Evolutionary conservation across 768 basidiomycete species (phyloP).

Genomic region (Termitomyces sp.): DNA sequence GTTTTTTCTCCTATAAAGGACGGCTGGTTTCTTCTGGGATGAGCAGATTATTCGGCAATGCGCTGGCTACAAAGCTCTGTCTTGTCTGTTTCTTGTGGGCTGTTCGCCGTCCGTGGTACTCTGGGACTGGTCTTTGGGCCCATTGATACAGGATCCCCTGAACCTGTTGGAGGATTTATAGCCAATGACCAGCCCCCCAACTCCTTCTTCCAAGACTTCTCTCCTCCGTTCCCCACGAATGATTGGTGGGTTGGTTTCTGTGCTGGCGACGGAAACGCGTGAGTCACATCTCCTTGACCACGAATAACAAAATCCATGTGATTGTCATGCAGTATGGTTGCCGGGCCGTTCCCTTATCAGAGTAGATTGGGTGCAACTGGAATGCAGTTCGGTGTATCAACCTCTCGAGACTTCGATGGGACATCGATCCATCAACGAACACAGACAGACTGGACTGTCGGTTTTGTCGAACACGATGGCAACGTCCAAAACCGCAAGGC

Average conservation of each 20-base stretch:
- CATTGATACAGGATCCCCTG: slow-evolving; percentile 21
- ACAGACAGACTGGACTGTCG: slow-evolving; percentile 29
- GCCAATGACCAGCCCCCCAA: slow-evolving; percentile 25
- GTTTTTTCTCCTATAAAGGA: slow-evolving; percentile 13
- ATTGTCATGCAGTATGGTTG: slow-evolving; percentile 19
- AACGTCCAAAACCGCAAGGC: slow-evolving; percentile 28
- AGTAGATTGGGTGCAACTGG: slow-evolving; percentile 21
- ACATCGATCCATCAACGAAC: slow-evolving; percentile 27
- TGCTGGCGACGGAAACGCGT: slow-evolving; percentile 22
- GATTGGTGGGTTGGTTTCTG: slow-evolving; percentile 33
- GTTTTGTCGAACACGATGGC: slow-evolving; percentile 29
- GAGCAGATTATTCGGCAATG: slow-evolving; percentile 9
- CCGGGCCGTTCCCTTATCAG: slow-evolving; percentile 31
- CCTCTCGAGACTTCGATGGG: slow-evolving; percentile 27
- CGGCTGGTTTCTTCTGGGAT: not conserved
- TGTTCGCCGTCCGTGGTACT: slow-evolving; percentile 3
- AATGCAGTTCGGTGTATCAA: slow-evolving; percentile 28
- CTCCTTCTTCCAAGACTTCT: slow-evolving; percentile 30
- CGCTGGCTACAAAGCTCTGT: slow-evolving; percentile 5
- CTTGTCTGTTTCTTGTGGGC: slow-evolving; percentile 6
- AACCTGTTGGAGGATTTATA: slow-evolving; percentile 22
- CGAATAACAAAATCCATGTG: no score
- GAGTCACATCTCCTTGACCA: slow-evolving; percentile 3
- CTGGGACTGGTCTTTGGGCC: slow-evolving; percentile 21
- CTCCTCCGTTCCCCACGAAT: slow-evolving; percentile 30